These are phyloP conservation scores for Lycium ferocissimum DNA, from an alignment of 257 asterid genomes.

Conservation along the genomic window DNA sequence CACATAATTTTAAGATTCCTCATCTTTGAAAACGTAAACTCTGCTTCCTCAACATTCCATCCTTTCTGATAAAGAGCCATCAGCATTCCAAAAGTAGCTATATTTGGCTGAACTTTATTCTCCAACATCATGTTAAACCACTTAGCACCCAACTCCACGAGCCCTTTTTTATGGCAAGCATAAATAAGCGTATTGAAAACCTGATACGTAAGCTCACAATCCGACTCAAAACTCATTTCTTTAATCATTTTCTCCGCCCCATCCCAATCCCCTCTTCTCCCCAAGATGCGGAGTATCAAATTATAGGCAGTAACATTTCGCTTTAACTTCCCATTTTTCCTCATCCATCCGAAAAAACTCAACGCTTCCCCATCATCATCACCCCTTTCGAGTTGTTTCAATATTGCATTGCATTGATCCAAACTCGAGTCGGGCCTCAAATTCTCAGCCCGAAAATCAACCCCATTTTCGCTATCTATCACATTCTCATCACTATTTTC, in stretches of 20 bases:
- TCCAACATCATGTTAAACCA: slow-evolving; percentile 88
- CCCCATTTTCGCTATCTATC: slow-evolving; percentile 37
- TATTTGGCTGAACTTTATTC: slow-evolving; percentile 64
- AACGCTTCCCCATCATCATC: slow-evolving; percentile 56
- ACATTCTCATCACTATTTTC: slow-evolving; percentile 32
- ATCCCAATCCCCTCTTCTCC: slow-evolving; percentile 72
- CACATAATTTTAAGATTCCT: slow-evolving; percentile 66
- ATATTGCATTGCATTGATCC: slow-evolving; percentile 59
- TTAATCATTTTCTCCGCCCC: slow-evolving; percentile 63
- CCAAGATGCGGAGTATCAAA: slow-evolving; percentile 72
- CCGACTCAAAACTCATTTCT: slow-evolving; percentile 62
- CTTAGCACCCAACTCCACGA: slow-evolving; percentile 59
- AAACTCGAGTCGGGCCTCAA: slow-evolving; percentile 49
- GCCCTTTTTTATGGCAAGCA: slow-evolving; percentile 68
- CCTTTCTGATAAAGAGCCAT: slow-evolving; percentile 85
- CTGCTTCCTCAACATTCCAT: slow-evolving; percentile 76
- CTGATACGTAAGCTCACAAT: slow-evolving; percentile 58
- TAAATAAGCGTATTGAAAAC: slow-evolving; percentile 79
- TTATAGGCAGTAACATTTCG: slow-evolving; percentile 67
- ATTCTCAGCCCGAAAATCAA: slow-evolving; percentile 39
- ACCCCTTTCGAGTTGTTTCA: slow-evolving; percentile 65
- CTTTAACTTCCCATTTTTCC: slow-evolving; percentile 67
- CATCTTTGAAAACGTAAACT: slow-evolving; percentile 71
- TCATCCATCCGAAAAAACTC: slow-evolving; percentile 82
- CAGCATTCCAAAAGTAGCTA: slow-evolving; percentile 89